Evolutionary conservation across 1,284 basidiomycete genomes (phyloP).

Genomic region (Austroboletus novae-zelandiae): DNA sequence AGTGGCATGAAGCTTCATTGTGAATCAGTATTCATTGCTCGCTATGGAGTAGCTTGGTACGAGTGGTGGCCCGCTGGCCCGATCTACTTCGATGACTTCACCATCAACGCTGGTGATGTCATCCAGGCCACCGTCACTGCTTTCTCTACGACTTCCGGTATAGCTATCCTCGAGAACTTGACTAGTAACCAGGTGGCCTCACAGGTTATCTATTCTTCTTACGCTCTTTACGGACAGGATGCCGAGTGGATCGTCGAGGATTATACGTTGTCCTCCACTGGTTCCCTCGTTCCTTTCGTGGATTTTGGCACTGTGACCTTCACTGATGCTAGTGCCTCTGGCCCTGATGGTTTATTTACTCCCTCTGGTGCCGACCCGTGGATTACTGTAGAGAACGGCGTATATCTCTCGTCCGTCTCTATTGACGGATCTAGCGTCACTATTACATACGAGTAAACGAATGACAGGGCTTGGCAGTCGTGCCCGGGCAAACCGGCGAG

Average conservation of each 20-base stretch:
- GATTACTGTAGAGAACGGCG: no score
- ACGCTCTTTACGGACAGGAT: slow-evolving; percentile 18
- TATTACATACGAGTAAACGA: no score
- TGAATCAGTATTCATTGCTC: not conserved
- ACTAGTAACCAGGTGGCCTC: slow-evolving; percentile 8
- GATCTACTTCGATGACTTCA: not conserved
- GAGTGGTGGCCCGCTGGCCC: slow-evolving; percentile 15
- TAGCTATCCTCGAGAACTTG: slow-evolving; percentile 15
- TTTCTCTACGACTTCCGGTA: slow-evolving; percentile 20
- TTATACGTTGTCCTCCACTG: no score
- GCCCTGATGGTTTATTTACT: no score
- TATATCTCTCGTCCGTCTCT: no score
- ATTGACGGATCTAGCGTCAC: no score
- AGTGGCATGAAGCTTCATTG: not conserved
- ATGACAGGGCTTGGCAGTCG: no score
- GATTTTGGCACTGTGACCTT: not conserved
- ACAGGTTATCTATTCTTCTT: slow-evolving; percentile 7
- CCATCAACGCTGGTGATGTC: slow-evolving; percentile 10
- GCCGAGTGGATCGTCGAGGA: slow-evolving; percentile 17
- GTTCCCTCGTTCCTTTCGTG: not conserved
- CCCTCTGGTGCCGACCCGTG: no score
- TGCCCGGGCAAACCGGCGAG: no score
- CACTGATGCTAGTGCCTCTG: no score
- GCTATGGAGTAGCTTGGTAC: slow-evolving; percentile 18
- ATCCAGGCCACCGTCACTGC: slow-evolving; percentile 18